Conservation (phyloP, 2,329 filamentous ascomycete species). For the Paraphoma sp. region DNA sequence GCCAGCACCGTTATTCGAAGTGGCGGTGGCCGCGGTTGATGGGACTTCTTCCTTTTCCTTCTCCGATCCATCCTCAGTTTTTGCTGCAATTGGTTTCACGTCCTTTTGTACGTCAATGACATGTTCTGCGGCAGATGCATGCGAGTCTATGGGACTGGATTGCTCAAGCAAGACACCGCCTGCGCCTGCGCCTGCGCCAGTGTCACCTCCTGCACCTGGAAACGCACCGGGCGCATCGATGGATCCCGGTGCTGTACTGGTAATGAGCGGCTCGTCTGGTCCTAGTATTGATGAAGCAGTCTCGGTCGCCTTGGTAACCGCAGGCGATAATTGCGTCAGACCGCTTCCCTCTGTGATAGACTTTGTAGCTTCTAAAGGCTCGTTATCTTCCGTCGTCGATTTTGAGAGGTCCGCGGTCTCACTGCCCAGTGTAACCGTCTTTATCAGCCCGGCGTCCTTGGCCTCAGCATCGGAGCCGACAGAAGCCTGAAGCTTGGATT, state of each 20-base stretch:
- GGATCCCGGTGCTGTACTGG: constrained; percentile 15
- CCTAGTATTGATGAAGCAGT: constrained; percentile 1
- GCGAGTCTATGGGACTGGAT: neutral
- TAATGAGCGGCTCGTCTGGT: constrained; percentile 18
- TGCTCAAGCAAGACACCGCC: constrained; percentile 9
- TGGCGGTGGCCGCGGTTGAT: neutral
- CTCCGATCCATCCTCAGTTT: constrained; percentile 1
- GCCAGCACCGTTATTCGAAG: constrained; percentile 5
- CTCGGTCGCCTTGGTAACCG: neutral
- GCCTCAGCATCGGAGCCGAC: constrained; percentile 10
- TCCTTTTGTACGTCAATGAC: neutral
- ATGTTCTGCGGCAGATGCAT: neutral
- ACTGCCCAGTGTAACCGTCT: constrained; percentile 7
- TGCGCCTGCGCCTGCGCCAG: neutral
- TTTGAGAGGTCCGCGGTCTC: neutral
- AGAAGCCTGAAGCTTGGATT: constrained; percentile 20
- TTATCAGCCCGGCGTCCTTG: constrained; percentile 11
- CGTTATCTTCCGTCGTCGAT: neutral
- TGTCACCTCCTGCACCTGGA: constrained; percentile 14
- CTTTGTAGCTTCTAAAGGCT: neutral
- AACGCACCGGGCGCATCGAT: constrained; percentile 29
- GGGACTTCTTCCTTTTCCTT: constrained; percentile 9
- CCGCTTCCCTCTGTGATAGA: neutral
- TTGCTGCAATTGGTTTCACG: neutral
- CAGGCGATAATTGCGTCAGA: constrained; percentile 2